Percentiles rank a stretch among this genome's conserved stretches.
Conservation (phyloP, 2,329 filamentous ascomycete genomes). For the Botrytis paeoniae region DNA sequence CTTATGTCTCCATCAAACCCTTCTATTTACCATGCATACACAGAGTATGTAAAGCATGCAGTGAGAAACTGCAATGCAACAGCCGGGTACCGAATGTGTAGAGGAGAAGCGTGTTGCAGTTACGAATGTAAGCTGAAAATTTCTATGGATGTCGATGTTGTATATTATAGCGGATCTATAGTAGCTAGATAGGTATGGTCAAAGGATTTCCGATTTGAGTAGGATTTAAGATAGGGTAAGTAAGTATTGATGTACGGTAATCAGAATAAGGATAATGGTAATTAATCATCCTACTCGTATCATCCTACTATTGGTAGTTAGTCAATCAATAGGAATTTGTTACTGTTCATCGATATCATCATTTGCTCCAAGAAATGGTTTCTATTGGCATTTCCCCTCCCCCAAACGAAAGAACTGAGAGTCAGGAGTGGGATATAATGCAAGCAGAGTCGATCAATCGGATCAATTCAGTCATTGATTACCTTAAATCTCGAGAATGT, state of each 20-base stretch:
- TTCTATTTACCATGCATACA: background rate
- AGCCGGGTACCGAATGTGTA: slow-evolving; percentile 11
- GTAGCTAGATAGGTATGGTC: background rate
- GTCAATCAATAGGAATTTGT: background rate
- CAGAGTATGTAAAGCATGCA: slow-evolving; percentile 1
- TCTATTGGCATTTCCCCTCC: background rate
- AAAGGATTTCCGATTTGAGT: background rate
- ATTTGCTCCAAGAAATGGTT: background rate
- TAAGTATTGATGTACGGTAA: background rate
- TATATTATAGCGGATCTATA: background rate
- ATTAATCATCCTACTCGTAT: slow-evolving; percentile 9
- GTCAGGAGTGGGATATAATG: background rate
- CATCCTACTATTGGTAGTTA: background rate
- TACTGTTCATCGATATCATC: background rate
- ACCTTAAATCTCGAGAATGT: background rate
- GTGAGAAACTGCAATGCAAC: background rate
- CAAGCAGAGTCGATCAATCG: slow-evolving; percentile 6
- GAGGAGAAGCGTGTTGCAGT: slow-evolving; percentile 1
- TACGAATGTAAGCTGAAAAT: background rate
- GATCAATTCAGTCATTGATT: background rate
- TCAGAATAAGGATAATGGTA: background rate
- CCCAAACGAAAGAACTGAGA: background rate
- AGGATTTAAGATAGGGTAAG: background rate
- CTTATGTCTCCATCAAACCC: slow-evolving; percentile 1
- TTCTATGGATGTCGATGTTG: background rate